phyloP scores from a whole-genome alignment of 2,329 filamentous ascomycete species.

The Fusarium heterosporum region DNA sequence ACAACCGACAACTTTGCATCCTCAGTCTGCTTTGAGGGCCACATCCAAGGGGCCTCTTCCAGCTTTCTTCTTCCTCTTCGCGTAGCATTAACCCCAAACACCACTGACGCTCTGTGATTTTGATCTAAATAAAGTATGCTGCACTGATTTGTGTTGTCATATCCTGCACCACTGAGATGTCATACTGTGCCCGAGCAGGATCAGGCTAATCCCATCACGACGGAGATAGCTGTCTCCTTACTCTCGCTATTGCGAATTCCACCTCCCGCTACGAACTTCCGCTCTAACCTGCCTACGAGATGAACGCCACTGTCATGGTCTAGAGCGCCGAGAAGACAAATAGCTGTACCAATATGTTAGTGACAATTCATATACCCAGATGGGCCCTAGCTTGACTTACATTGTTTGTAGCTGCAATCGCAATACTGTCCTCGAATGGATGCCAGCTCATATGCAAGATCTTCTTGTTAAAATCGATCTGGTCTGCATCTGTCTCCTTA shows the following conservation, averaged over 20 bases:
- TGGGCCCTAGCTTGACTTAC: conserved; percentile 68
- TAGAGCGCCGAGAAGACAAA: conserved; percentile 85
- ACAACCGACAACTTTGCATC: conserved; percentile 24
- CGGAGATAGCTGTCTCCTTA: conserved; percentile 29
- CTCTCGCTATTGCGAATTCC: conserved; percentile 36
- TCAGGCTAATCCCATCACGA: conserved; percentile 32
- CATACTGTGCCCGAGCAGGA: conserved; percentile 37
- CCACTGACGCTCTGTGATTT: conserved; percentile 26
- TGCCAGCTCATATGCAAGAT: conserved; percentile 99
- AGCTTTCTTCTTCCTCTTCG: conserved; percentile 26
- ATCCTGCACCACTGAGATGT: conserved; percentile 37
- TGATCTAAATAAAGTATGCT: conserved; percentile 45
- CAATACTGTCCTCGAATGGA: conserved; percentile 99
- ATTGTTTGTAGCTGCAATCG: conserved; percentile 99
- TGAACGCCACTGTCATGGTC: conserved; percentile 45
- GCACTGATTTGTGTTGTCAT: conserved; percentile 38
- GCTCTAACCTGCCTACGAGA: conserved; percentile 40
- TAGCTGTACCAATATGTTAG: conserved; percentile 62
- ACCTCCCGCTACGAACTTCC: conserved; percentile 26
- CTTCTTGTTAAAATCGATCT: conserved; percentile 99
- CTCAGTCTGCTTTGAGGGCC: conserved; percentile 29
- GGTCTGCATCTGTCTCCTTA: conserved; percentile 98
- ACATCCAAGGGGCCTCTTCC: conserved; percentile 33
- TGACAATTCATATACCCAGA: background rate
- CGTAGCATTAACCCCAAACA: conserved; percentile 29